Percentiles rank a stretch among this genome's conserved stretches.
Conservation (phyloP, 345 rosid genomes). For the Bruguiera sexangula region DNA sequence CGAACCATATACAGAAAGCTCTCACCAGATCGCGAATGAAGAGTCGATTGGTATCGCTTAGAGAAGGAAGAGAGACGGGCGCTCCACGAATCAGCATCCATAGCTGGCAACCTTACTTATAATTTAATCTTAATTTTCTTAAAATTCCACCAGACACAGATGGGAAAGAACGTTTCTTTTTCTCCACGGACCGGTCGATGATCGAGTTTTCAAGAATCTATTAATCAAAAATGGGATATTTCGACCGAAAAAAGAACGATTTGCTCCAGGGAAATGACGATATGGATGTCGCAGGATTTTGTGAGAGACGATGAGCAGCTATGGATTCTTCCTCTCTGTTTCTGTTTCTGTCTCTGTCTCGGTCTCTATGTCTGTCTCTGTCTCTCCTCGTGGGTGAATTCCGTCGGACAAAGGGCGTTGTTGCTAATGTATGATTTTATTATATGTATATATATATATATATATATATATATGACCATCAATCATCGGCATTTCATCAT, state of each 20-base stretch:
- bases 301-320: neutral
- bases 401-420: neutral
- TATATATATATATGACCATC: too few species aligned
- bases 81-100: conserved; percentile 93
- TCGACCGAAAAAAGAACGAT: neutral
- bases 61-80: conserved; percentile 78
- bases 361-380: neutral
- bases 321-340: neutral
- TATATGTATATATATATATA: too few species aligned
- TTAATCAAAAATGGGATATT: neutral
- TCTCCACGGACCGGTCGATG: neutral
- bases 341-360: neutral
- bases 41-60: conserved; percentile 73
- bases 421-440: neutral
- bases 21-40: conserved; percentile 91
- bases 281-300: neutral
- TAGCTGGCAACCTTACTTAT: conserved; percentile 17
- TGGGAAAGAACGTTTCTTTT: neutral
- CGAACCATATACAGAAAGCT: neutral
- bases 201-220: conserved; percentile 4
- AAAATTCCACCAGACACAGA: neutral
- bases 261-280: conserved; percentile 15
- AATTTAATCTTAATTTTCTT: neutral
- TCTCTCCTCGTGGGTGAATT: neutral
- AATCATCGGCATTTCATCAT: neutral